phyloP scores from a whole-genome alignment of 208 protist genomes.

The Zelonia costaricensis region DNA sequence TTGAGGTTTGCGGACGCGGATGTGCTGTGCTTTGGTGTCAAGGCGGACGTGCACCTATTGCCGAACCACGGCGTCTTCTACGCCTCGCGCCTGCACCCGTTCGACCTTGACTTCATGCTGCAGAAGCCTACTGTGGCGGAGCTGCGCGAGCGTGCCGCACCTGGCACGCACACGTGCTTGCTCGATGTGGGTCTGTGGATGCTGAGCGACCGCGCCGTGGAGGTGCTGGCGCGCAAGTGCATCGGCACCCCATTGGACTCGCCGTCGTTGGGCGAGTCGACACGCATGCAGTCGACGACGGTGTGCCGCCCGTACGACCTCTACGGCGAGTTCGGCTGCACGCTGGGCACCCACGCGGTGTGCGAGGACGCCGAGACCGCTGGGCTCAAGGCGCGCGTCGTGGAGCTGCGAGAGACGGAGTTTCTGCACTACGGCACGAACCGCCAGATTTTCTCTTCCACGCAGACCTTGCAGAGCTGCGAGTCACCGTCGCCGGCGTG shows the following conservation, averaged over 20 bases:
- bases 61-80: conserved; percentile 50
- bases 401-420: conserved; percentile 30
- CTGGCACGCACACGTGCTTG: conserved; percentile 14
- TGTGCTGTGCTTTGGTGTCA: conserved; percentile 53
- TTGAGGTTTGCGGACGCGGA: conserved; percentile 32
- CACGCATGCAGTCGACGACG: too few relatives aligned
- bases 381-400: conserved; percentile 31
- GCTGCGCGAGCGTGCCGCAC: conserved; percentile 13
- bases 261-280: too few relatives aligned
- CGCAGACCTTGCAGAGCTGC: conserved; percentile 20
- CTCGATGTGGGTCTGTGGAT: conserved; percentile 56
- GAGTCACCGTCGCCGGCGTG: conserved; percentile 26
- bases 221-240: conserved; percentile 28
- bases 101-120: conserved; percentile 47
- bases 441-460: conserved; percentile 38
- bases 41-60: conserved; percentile 14
- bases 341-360: conserved; percentile 26
- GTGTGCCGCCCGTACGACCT: conserved; percentile 37
- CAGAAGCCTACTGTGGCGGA: conserved; percentile 50
- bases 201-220: conserved; percentile 47
- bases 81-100: conserved; percentile 12
- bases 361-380: conserved; percentile 5
- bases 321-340: conserved; percentile 40
- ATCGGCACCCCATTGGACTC: conserved; percentile 1
- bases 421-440: conserved; percentile 55